A percentile compares a stretch with the other conserved stretches of the same genome.
These are phyloP conservation scores for Emmonsiellopsis sp. DNA, from an alignment of 2,329 filamentous ascomycete genomes.

Conservation along the genomic window DNA sequence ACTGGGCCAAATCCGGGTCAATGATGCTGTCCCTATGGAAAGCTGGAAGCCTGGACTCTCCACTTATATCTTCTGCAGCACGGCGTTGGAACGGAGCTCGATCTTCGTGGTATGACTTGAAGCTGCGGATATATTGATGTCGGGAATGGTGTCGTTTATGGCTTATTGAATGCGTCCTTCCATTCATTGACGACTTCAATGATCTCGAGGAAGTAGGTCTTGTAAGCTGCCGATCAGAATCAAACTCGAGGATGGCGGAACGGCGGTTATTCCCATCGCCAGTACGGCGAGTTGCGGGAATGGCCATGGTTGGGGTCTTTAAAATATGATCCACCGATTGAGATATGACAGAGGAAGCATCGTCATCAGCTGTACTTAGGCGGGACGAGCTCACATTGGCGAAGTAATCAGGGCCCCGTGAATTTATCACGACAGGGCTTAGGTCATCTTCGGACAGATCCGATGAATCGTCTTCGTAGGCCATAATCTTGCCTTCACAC, in stretches of 20 bases:
- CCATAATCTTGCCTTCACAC: slow-evolving; percentile 83
- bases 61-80: slow-evolving; percentile 55
- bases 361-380: slow-evolving; percentile 35
- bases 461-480: slow-evolving; percentile 81
- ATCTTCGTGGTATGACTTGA: slow-evolving; percentile 65
- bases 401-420: slow-evolving; percentile 53
- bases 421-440: slow-evolving; percentile 53
- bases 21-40: slow-evolving; percentile 99
- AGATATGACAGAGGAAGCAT: slow-evolving; percentile 37
- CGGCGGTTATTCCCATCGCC: slow-evolving; percentile 72
- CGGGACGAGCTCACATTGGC: slow-evolving; percentile 34
- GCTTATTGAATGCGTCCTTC: slow-evolving; percentile 65
- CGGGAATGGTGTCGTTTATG: slow-evolving; percentile 84
- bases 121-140: slow-evolving; percentile 68
- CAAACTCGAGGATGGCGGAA: slow-evolving; percentile 84
- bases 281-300: slow-evolving; percentile 53
- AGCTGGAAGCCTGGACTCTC: slow-evolving; percentile 64
- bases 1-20: slow-evolving; percentile 87
- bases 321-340: slow-evolving; percentile 37
- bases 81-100: slow-evolving; percentile 79
- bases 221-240: slow-evolving; percentile 63
- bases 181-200: slow-evolving; percentile 60
- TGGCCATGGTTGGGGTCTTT: slow-evolving; percentile 53
- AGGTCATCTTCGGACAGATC: slow-evolving; percentile 69
- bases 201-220: slow-evolving; percentile 93